Conservation (phyloP, 2,329 filamentous ascomycete genomes). For the Fusarium pilosicola region DNA sequence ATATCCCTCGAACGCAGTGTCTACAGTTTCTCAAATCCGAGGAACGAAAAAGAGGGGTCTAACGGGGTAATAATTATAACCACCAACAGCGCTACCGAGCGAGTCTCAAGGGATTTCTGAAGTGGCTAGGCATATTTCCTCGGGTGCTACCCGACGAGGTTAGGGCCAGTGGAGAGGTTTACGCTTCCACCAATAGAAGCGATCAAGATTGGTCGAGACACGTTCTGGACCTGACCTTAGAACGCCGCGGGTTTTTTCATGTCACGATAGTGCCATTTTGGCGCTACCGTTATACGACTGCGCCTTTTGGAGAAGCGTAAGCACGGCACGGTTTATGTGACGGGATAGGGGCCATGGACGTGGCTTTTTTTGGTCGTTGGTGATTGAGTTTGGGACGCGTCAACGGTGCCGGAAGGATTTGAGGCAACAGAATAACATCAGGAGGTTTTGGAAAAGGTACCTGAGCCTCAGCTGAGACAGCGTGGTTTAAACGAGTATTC, state of each 20-base stretch:
- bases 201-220: neutral
- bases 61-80: neutral
- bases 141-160: neutral
- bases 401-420: neutral
- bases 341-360: neutral
- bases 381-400: neutral
- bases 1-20: neutral
- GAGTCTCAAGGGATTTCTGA: neutral
- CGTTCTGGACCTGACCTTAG: neutral
- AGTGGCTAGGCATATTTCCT: neutral
- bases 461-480: neutral
- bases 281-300: neutral
- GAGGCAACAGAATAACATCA: neutral
- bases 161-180: neutral
- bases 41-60: slow-evolving; percentile 3
- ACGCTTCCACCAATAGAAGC: neutral
- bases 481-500: neutral
- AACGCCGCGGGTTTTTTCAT: neutral
- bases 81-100: neutral
- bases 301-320: neutral
- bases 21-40: neutral
- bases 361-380: neutral
- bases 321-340: neutral
- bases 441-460: neutral
- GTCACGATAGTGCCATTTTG: slow-evolving; percentile 1